phyloP scores from a whole-genome alignment of 2,329 filamentous ascomycete genomes.

The Fusarium continuum region DNA sequence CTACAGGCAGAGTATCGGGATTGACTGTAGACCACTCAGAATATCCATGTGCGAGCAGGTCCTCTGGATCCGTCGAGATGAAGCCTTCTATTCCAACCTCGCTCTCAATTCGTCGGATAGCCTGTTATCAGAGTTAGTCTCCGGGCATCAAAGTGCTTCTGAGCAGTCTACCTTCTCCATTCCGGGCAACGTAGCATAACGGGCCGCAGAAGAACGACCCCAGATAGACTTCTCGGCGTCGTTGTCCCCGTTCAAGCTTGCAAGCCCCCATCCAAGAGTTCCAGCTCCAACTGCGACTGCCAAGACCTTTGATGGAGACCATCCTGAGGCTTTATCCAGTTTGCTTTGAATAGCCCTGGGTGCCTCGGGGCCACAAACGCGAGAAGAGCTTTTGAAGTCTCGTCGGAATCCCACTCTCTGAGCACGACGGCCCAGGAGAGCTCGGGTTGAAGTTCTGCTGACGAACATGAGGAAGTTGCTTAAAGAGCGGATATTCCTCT shows the following conservation, averaged over 20 bases:
- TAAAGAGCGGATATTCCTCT: neutral
- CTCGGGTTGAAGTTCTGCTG: slow-evolving; percentile 24
- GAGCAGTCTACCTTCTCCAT: slow-evolving; percentile 52
- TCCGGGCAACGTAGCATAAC: slow-evolving; percentile 55
- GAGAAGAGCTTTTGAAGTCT: slow-evolving; percentile 20
- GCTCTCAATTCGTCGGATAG: slow-evolving; percentile 63
- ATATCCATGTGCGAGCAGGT: slow-evolving; percentile 70
- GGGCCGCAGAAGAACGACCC: slow-evolving; percentile 36
- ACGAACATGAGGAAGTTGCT: slow-evolving; percentile 25
- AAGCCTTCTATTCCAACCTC: slow-evolving; percentile 61
- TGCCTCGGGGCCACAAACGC: slow-evolving; percentile 10
- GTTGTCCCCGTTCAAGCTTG: slow-evolving; percentile 40
- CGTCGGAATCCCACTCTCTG: slow-evolving; percentile 19
- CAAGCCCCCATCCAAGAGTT: slow-evolving; percentile 54
- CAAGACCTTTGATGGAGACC: slow-evolving; percentile 48
- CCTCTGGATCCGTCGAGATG: slow-evolving; percentile 70
- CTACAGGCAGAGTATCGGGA: slow-evolving; percentile 67
- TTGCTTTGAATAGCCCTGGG: slow-evolving; percentile 3
- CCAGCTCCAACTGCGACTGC: slow-evolving; percentile 53
- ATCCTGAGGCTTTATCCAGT: slow-evolving; percentile 25
- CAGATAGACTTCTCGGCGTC: slow-evolving; percentile 21
- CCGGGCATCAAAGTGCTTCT: neutral
- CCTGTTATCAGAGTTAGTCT: slow-evolving; percentile 50
- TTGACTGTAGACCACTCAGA: slow-evolving; percentile 73
- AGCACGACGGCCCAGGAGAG: slow-evolving; percentile 29